Conservation (phyloP, 345 rosid species). For the Combretum micranthum region DNA sequence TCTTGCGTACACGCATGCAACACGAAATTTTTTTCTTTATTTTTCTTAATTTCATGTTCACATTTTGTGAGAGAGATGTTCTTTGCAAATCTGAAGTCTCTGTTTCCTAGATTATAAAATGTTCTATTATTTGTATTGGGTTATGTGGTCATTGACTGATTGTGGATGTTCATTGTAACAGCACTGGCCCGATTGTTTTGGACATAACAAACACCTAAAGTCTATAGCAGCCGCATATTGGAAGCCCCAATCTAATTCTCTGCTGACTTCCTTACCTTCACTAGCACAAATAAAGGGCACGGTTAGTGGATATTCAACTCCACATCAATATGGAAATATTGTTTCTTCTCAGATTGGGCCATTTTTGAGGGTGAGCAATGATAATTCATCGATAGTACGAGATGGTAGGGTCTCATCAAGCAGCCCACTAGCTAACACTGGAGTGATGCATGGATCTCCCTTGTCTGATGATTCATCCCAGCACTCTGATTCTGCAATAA, state of each 20-base stretch:
- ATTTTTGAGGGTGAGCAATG: slow-evolving; percentile 68
- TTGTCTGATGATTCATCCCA: slow-evolving; percentile 95
- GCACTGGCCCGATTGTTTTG: slow-evolving; percentile 94
- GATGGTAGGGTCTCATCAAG: slow-evolving; percentile 76
- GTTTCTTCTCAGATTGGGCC: slow-evolving; percentile 77
- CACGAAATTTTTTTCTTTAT: too few relatives aligned
- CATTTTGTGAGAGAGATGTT: background rate
- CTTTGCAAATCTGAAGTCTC: background rate
- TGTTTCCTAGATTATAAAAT: too few relatives aligned
- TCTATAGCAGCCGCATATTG: slow-evolving; percentile 75
- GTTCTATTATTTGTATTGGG: too few relatives aligned
- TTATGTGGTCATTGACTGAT: background rate
- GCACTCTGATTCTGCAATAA: slow-evolving; percentile 82
- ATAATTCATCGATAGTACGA: slow-evolving; percentile 46
- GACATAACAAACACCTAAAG: slow-evolving; percentile 91
- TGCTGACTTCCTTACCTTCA: slow-evolving; percentile 78
- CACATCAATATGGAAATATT: slow-evolving; percentile 35
- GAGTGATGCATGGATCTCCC: slow-evolving; percentile 95
- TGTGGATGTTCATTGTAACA: slow-evolving; percentile 32
- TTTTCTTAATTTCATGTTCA: too few relatives aligned
- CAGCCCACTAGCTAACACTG: slow-evolving; percentile 76
- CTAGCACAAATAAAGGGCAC: slow-evolving; percentile 64
- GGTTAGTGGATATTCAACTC: slow-evolving; percentile 42
- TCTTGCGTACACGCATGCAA: too few relatives aligned
- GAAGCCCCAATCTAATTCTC: slow-evolving; percentile 81